phyloP scores from a whole-genome alignment of 208 protist genomes.

The Leishmania gerbilli region DNA sequence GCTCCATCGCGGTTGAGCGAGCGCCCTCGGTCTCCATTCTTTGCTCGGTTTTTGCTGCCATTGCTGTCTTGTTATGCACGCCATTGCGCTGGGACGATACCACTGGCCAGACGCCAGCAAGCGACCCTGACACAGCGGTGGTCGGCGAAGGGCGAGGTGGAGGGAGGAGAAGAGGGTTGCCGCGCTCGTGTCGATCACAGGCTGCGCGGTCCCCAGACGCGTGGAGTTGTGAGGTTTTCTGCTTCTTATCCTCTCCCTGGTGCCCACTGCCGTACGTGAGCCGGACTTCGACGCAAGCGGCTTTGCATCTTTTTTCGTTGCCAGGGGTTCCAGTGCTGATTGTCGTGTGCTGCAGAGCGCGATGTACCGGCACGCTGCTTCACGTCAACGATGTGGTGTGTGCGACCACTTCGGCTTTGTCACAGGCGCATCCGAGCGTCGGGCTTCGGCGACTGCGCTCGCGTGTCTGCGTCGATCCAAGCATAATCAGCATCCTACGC shows the following conservation, averaged over 20 bases:
- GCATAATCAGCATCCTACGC: neutral
- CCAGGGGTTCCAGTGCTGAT: neutral
- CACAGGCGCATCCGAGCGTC: neutral
- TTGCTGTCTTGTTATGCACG: neutral
- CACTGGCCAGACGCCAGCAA: neutral
- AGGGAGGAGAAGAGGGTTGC: too few relatives aligned
- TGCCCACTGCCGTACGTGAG: neutral
- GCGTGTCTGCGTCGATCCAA: neutral
- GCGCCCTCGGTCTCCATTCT: neutral
- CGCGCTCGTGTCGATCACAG: neutral
- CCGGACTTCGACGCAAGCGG: neutral
- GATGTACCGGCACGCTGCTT: neutral
- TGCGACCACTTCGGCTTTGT: neutral
- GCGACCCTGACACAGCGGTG: neutral
- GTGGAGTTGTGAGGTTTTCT: neutral
- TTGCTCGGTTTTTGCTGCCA: neutral
- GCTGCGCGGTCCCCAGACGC: neutral
- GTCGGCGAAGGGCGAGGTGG: neutral
- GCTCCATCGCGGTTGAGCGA: neutral
- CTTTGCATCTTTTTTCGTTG: too few relatives aligned
- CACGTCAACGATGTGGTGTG: neutral
- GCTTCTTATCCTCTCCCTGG: neutral
- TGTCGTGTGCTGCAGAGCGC: neutral
- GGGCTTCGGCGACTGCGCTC: neutral
- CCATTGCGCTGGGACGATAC: neutral